phyloP scores from a whole-genome alignment of 768 basidiomycete genomes.

The Rhodotorula babjevae region DNA sequence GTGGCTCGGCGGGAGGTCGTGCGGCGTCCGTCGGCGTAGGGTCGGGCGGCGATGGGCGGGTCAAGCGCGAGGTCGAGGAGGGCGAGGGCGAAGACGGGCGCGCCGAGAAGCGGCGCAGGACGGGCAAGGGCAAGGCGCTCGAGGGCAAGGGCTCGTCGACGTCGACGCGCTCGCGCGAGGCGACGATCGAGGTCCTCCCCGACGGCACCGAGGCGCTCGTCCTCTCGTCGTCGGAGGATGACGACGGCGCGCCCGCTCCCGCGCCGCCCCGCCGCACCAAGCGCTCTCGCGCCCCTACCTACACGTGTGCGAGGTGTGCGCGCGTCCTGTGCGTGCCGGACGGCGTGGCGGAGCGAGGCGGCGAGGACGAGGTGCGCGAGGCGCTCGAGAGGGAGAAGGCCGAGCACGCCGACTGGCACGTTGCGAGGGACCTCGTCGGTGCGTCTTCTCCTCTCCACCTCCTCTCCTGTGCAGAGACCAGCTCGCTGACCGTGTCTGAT shows the following conservation, averaged over 20 bases:
- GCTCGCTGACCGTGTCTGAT: too few relatives aligned
- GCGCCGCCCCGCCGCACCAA: not conserved
- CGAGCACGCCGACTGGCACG: conserved; percentile 87
- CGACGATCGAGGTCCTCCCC: not conserved
- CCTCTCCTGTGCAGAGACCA: not conserved
- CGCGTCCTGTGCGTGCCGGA: conserved; percentile 14
- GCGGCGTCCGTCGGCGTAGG: not conserved
- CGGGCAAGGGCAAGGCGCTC: conserved; percentile 39
- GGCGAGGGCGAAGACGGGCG: not conserved
- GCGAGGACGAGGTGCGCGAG: conserved; percentile 1
- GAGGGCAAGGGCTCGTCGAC: too few relatives aligned
- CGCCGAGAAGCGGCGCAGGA: conserved; percentile 32
- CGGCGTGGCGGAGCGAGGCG: not conserved
- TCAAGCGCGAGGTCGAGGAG: conserved; percentile 1
- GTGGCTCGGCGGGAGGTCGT: too few relatives aligned
- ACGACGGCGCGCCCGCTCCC: not conserved
- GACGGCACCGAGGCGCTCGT: conserved; percentile 2
- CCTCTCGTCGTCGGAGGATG: not conserved
- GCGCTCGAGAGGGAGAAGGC: conserved; percentile 42
- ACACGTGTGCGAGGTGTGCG: conserved; percentile 49
- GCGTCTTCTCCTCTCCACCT: conserved; percentile 32
- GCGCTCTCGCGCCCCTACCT: conserved; percentile 47
- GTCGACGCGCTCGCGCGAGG: not conserved
- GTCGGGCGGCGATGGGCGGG: not conserved
- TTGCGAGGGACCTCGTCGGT: conserved; percentile 69